Evolutionary conservation across 2,329 filamentous ascomycete genomes (phyloP).

Genomic region (Aspergillus sp.): DNA sequence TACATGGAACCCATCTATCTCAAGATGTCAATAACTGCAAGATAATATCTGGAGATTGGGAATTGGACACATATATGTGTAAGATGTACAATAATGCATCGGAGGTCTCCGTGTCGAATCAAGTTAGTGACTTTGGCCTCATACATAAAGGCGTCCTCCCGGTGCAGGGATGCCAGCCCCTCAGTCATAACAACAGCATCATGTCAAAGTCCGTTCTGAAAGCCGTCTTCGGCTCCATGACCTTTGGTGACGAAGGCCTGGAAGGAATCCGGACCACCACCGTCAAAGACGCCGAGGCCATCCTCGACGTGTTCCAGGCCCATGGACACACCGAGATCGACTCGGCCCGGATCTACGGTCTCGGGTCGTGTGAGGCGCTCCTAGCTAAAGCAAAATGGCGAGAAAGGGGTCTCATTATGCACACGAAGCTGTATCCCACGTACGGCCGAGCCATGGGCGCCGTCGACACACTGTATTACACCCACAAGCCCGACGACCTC

Average conservation of each 20-base stretch:
- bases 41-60: not conserved
- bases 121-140: not conserved
- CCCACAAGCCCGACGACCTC: slow-evolving; percentile 33
- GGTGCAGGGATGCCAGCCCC: not conserved
- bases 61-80: too few species aligned
- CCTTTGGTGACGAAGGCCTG: slow-evolving; percentile 32
- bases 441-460: slow-evolving; percentile 16
- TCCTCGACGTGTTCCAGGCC: slow-evolving; percentile 29
- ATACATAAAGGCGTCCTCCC: not conserved
- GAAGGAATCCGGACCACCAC: slow-evolving; percentile 18
- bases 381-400: slow-evolving; percentile 37
- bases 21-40: not conserved
- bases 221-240: slow-evolving; percentile 39
- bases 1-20: too few species aligned
- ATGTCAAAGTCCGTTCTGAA: not conserved
- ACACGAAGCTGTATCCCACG: slow-evolving; percentile 45
- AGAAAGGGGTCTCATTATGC: slow-evolving; percentile 40
- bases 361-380: slow-evolving; percentile 35
- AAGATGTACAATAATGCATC: too few species aligned
- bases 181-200: not conserved
- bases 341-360: slow-evolving; percentile 30
- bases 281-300: slow-evolving; percentile 17
- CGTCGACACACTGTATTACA: slow-evolving; percentile 17
- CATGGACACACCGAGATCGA: slow-evolving; percentile 30
- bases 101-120: not conserved